Percentiles rank a stretch among this genome's conserved stretches.
Evolutionary conservation across 441 rosid species (phyloP).

Genomic region (Euphorbia celastroides): DNA sequence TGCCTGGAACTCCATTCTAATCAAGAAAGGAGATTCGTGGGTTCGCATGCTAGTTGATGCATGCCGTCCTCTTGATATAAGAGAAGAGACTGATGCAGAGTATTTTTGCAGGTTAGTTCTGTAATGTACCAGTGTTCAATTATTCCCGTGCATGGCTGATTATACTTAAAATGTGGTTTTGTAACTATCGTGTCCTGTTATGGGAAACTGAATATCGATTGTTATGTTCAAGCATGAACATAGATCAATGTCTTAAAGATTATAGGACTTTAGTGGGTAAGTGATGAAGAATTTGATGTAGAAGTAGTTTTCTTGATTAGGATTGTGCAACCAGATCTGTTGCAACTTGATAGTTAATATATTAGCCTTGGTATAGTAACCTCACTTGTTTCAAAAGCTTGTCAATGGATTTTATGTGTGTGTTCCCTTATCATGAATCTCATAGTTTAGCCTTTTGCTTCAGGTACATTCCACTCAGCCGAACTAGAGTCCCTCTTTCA

Average conservation of each 20-base stretch:
- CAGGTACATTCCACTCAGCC: constrained; percentile 81
- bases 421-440: constrained; percentile 6
- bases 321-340: neutral
- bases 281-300: neutral
- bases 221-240: neutral
- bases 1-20: constrained; percentile 81
- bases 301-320: neutral
- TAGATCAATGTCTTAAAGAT: neutral
- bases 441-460: constrained; percentile 24
- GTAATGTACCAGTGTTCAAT: constrained; percentile 6
- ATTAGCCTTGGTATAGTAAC: neutral
- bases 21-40: constrained; percentile 52
- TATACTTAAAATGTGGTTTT: neutral
- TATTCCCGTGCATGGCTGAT: constrained; percentile 7
- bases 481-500: constrained; percentile 36
- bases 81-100: constrained; percentile 84
- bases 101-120: constrained; percentile 62
- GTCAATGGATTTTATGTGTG: neutral
- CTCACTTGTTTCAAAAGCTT: neutral
- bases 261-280: neutral
- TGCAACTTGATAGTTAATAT: neutral
- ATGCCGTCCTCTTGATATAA: constrained; percentile 79
- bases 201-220: neutral
- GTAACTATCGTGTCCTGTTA: no score
- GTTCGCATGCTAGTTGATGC: constrained; percentile 91